phyloP scores from a whole-genome alignment of 2,329 filamentous ascomycete genomes.

The Phyllosticta citribraziliensis region DNA sequence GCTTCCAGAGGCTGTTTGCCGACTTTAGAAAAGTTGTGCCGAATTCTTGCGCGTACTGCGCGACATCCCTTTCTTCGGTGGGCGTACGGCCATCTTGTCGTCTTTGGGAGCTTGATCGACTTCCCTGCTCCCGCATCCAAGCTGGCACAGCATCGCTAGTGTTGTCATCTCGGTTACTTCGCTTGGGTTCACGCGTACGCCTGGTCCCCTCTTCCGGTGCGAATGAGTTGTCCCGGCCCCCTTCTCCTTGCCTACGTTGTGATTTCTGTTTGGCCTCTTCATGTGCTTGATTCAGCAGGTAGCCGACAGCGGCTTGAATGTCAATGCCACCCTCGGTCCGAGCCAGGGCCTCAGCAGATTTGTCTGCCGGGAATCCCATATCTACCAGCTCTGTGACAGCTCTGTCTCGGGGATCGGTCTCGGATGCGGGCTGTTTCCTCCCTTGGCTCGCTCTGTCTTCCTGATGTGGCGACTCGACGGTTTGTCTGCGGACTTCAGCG shows the following conservation, averaged over 20 bases:
- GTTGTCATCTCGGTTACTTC: conserved; percentile 13
- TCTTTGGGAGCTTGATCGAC: conserved; percentile 38
- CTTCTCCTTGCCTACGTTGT: conserved; percentile 23
- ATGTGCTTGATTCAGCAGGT: conserved; percentile 86
- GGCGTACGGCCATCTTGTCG: conserved; percentile 47
- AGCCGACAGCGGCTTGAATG: conserved; percentile 78
- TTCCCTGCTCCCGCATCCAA: conserved; percentile 54
- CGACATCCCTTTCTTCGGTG: conserved; percentile 58
- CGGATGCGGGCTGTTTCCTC: conserved; percentile 9
- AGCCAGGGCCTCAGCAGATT: conserved; percentile 68
- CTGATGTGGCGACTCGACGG: conserved; percentile 19
- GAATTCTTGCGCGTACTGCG: conserved; percentile 72
- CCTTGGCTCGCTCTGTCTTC: conserved; percentile 13
- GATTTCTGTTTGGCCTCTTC: conserved; percentile 66
- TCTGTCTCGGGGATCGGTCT: conserved; percentile 53
- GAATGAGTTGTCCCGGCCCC: conserved; percentile 19
- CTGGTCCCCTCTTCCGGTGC: neutral
- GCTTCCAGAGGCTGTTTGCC: conserved; percentile 91
- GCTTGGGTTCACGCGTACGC: conserved; percentile 19
- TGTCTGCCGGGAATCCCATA: conserved; percentile 84
- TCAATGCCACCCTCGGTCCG: conserved; percentile 72
- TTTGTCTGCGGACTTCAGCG: conserved; percentile 31
- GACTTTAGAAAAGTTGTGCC: conserved; percentile 83
- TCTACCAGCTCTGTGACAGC: conserved; percentile 84
- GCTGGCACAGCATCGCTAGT: conserved; percentile 34